Conservation (phyloP, 805 yeast genomes). For the Barnettozyma salicaria region DNA sequence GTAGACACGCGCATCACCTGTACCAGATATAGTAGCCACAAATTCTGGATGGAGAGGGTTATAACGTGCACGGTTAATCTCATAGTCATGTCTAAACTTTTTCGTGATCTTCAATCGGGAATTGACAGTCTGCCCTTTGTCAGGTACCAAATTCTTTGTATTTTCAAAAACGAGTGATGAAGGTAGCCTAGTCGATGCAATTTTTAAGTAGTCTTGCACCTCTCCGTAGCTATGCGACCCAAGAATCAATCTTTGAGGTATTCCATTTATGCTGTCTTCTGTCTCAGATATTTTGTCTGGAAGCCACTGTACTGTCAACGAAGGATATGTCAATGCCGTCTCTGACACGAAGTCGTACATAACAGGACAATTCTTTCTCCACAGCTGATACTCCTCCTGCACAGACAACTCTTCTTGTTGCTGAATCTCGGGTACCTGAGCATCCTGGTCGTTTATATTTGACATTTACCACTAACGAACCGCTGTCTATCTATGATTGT, state of each 20-base stretch:
- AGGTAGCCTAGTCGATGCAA: slow-evolving; percentile 59
- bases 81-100: slow-evolving; percentile 56
- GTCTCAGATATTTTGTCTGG: slow-evolving; percentile 36
- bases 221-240: slow-evolving; percentile 75
- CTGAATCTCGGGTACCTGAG: slow-evolving; percentile 1
- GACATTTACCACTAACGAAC: too few relatives aligned
- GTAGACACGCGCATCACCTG: slow-evolving; percentile 55
- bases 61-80: slow-evolving; percentile 66
- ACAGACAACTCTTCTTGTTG: slow-evolving; percentile 29
- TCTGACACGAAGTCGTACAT: slow-evolving; percentile 83
- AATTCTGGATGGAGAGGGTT: slow-evolving; percentile 54
- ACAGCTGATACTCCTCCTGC: slow-evolving; percentile 60
- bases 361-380: slow-evolving; percentile 75
- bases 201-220: slow-evolving; percentile 58
- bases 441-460: too few relatives aligned
- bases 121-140: slow-evolving; percentile 29
- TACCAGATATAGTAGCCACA: slow-evolving; percentile 64
- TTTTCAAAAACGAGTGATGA: slow-evolving; percentile 26
- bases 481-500: too few relatives aligned
- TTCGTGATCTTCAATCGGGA: slow-evolving; percentile 56
- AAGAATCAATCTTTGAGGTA: slow-evolving; percentile 47
- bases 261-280: slow-evolving; percentile 19
- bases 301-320: slow-evolving; percentile 72
- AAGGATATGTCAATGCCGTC: slow-evolving; percentile 78
- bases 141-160: slow-evolving; percentile 9